A percentile compares a stretch with the other conserved stretches of the same genome.
Evolutionary conservation across 148 eudicot genomes (phyloP).

Genomic region (Fallopia convolvulus): DNA sequence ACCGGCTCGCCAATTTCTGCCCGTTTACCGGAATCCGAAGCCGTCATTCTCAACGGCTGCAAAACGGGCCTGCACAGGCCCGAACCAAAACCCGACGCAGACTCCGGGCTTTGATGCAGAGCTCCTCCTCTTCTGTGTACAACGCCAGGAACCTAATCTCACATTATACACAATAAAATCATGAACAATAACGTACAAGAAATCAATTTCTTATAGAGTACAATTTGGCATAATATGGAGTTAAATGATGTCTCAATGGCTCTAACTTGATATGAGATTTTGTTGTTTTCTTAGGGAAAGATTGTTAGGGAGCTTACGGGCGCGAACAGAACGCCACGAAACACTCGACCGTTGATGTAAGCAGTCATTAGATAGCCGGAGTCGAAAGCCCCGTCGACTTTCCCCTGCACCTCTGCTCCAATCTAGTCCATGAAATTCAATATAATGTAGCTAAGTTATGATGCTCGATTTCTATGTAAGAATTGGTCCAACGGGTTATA

Average conservation of each 20-base stretch:
- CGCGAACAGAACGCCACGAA: conserved; percentile 76
- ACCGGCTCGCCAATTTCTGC: background rate
- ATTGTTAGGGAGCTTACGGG: conserved; percentile 32
- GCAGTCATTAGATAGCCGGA: conserved; percentile 94
- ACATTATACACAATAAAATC: background rate
- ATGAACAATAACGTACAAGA: background rate
- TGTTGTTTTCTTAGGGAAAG: background rate
- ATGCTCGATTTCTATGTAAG: background rate
- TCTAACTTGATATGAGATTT: no score
- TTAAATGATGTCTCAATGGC: no score
- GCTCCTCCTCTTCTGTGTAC: conserved; percentile 3
- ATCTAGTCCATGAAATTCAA: conserved; percentile 27
- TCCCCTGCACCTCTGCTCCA: conserved; percentile 85
- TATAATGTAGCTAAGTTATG: background rate
- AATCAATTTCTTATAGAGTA: background rate
- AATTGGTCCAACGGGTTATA: background rate
- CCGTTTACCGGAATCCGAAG: background rate
- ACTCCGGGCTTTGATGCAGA: background rate
- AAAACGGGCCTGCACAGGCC: background rate
- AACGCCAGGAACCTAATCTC: background rate
- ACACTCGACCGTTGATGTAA: conserved; percentile 59
- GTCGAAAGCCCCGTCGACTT: conserved; percentile 82
- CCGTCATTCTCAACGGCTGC: background rate
- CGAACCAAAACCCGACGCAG: background rate
- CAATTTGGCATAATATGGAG: no score